Base-by-base conservation (phyloP, 225 moss, liverwort and hornwort genomes). In the Polytrichum commune region DNA sequence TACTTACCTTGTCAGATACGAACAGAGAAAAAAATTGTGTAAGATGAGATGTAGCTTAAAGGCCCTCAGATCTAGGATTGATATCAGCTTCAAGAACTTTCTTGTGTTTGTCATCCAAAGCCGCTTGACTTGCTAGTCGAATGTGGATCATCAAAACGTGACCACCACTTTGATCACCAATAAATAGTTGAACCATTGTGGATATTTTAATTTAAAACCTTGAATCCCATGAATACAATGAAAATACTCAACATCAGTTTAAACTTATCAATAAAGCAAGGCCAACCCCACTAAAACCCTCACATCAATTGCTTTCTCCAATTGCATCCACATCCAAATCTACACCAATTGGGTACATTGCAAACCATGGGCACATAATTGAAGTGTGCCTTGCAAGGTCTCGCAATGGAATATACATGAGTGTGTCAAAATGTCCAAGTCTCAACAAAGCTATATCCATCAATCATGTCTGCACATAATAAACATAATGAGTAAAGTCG, bases 211-310 rank as follows among this genome's bases (percentile, higher is more conserved):
- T 55, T 55, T 55, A 55, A 55, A 16, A 3, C 55, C 20, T 55
- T 55, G 18, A 55, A 3, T 55, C n/a, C 55, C 55, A 56, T 56
- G 55, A 19, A 56, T 3, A 18, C n/a, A 56, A 56, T 18, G 55
- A n/a, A n/a, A n/a, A n/a, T n/a, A 19, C 6, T 30, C 30, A 30
- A 30, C 30, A 30, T 6, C 6, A 30, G 6, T 30, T 26, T 6
- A 30, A 29, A 2, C 81, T 79, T 63, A 89, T 85, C 30, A 85
- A 78, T 64, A 85, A 75, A 72, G 82, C 85, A n/a, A 89, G 76
- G 71, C 85, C 88, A 58, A 82, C 88, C 23, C 83, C 88, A 74
- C 85, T 85, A 73, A 85, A 89, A 68, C 85, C 85, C 38, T 85
- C 88, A 77, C 85, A 89, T 29, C 63, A 73, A 22, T 68, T 75